Evolutionary conservation across 768 basidiomycete genomes (phyloP).

Genomic region (Zangia roseola): DNA sequence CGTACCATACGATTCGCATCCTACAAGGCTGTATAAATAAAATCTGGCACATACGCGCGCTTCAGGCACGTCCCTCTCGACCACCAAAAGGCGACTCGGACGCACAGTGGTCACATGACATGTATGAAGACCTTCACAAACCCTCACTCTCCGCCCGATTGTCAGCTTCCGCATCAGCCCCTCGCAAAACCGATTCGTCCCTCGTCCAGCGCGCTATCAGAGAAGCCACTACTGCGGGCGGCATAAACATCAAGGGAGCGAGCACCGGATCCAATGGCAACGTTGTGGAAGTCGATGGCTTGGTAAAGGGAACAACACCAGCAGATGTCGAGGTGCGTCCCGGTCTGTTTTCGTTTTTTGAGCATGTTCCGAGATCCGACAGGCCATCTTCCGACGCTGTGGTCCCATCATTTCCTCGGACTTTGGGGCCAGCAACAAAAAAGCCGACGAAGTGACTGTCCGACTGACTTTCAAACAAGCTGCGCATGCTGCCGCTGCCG

Average conservation of each 20-base stretch:
- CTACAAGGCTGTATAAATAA: conserved; percentile 20
- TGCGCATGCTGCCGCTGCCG: conserved; percentile 60
- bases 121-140: conserved; percentile 60
- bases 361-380: conserved; percentile 4
- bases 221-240: conserved; percentile 48
- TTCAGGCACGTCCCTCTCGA: conserved; percentile 44
- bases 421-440: conserved; percentile 11
- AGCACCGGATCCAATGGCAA: conserved; percentile 51
- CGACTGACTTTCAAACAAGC: conserved; percentile 71
- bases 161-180: conserved; percentile 36
- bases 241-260: conserved; percentile 70
- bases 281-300: conserved; percentile 71
- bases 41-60: not conserved
- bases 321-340: conserved; percentile 63
- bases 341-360: not conserved
- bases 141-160: conserved; percentile 57
- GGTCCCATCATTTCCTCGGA: conserved; percentile 55
- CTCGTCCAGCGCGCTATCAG: conserved; percentile 62
- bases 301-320: conserved; percentile 74
- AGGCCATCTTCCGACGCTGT: conserved; percentile 80
- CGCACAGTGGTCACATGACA: conserved; percentile 68
- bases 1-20: conserved; percentile 33
- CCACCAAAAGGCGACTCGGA: conserved; percentile 66
- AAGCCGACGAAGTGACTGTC: conserved; percentile 48
- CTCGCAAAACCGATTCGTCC: conserved; percentile 53